phyloP scores from a whole-genome alignment of 192 early-diverging fungal species.

The Mortierella hygrophila region DNA sequence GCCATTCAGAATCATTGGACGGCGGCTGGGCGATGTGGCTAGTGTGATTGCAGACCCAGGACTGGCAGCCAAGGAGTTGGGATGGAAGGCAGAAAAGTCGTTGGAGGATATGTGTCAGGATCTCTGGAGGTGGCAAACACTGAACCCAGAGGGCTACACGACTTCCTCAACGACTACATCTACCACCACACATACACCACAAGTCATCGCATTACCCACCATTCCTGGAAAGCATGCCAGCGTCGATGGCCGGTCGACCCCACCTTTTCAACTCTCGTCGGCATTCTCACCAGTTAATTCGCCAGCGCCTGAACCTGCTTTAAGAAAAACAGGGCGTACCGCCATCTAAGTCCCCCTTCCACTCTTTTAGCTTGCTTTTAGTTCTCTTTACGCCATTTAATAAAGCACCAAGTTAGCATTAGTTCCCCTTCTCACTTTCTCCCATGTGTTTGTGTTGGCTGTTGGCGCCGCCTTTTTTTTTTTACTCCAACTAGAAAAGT shows the following conservation, averaged over 20 bases:
- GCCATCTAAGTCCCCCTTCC: neutral
- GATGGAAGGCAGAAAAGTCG: conserved; percentile 52
- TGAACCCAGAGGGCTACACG: conserved; percentile 63
- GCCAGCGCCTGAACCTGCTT: conserved; percentile 1
- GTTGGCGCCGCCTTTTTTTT: neutral
- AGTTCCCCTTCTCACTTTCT: neutral
- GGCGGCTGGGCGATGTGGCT: conserved; percentile 86
- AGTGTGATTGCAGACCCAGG: conserved; percentile 84
- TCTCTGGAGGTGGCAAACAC: conserved; percentile 65
- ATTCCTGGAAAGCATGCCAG: neutral
- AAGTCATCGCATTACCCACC: neutral
- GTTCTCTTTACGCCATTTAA: neutral
- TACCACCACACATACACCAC: neutral
- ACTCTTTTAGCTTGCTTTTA: neutral
- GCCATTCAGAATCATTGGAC: conserved; percentile 71
- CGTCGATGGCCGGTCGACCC: conserved; percentile 10
- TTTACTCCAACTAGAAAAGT: neutral
- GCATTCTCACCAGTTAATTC: conserved; percentile 15
- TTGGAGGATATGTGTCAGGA: conserved; percentile 62
- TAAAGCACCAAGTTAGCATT: neutral
- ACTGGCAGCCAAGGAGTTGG: conserved; percentile 44
- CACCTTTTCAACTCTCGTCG: conserved; percentile 1
- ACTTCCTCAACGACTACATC: neutral
- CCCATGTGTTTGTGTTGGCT: neutral
- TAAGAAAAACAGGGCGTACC: conserved; percentile 4